These are phyloP conservation scores for Colletotrichum aenigma DNA, from an alignment of 2,329 filamentous ascomycete species.

Conservation along the genomic window DNA sequence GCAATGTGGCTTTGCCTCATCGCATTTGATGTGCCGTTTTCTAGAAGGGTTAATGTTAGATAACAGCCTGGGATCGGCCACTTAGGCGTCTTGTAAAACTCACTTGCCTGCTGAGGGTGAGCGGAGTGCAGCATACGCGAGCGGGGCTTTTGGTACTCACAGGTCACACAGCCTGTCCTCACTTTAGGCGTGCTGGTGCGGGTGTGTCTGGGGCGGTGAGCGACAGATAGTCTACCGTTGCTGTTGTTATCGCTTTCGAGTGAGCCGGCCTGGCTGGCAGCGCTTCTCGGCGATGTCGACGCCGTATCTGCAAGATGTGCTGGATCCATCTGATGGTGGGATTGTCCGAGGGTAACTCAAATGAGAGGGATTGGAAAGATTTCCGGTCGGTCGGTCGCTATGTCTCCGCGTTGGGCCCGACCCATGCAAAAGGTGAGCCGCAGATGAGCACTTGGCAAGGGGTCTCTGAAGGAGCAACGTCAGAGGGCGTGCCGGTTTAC, in stretches of 20 bases:
- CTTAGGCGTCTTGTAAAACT: background rate
- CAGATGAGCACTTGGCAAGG: background rate
- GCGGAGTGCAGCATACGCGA: background rate
- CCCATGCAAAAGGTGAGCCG: conserved; percentile 2
- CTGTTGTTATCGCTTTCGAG: background rate
- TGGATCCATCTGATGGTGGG: conserved; percentile 8
- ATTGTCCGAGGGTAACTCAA: conserved; percentile 4
- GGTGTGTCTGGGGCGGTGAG: conserved; percentile 11
- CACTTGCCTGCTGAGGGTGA: conserved; percentile 14
- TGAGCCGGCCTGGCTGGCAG: background rate
- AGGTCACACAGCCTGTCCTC: conserved; percentile 22
- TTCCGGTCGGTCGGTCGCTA: conserved; percentile 3
- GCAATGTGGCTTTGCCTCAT: conserved; percentile 44
- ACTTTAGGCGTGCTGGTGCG: conserved; percentile 23
- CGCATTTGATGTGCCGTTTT: conserved; percentile 45
- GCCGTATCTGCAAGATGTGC: conserved; percentile 4
- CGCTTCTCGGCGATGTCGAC: background rate
- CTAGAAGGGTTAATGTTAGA: background rate
- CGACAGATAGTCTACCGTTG: background rate
- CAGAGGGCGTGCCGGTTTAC: background rate
- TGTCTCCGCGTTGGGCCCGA: background rate
- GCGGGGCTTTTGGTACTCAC: background rate
- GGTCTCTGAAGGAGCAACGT: background rate
- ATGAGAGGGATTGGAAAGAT: background rate
- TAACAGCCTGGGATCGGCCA: background rate